Evolutionary conservation across 345 rosid genomes (phyloP), one percentile per base, ranked within the genome.

Genomic region (Bruguiera gymnorhiza): DNA sequence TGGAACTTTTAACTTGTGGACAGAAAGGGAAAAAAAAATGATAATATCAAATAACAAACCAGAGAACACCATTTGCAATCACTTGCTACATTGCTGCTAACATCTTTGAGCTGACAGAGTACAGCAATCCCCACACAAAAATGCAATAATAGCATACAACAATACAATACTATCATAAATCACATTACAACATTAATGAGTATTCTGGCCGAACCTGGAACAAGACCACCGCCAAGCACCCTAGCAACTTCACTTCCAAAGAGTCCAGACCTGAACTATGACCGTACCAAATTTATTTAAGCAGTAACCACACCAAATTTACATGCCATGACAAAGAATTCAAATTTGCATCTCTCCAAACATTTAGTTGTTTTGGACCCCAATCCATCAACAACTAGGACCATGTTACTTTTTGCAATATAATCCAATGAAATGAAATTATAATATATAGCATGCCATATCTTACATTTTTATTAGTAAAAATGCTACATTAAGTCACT

Each of bases 141-240:
- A 43, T 43, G 50, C 50, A 43, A 43, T 43, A 43, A 43, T 43
- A 43, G 50, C 50, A 43, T 43, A 43, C 13, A 43, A 15, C 18
- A 13, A 43, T 3, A 18, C 50, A 43, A 43, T 13, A 43, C 11
- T 43, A 43, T 43, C 50, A 43, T 43, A 11, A 3, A 3, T 59
- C 52, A 56, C 13, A 67, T 3, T 16, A 46, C 66, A 65, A 61
- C 16, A 70, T 48, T 39, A 72, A 56, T 43, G 76, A 36, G 62
- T 18, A 61, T 31, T 59, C 60, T 66, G 59, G 67, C n/a, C 66
- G 73, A 73, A 93, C 97, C 97, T 88, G 98, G 97, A 26, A 91
- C 97, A 75, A 94, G 85, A 48, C 98, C 98, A 75, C 97, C 96
- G 71, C 98, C 98, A 75, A 94, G 97, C 71, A 94, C 97, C 71